Percentiles rank a stretch among this genome's conserved stretches.
Evolutionary conservation across 169 alveolate species (phyloP).

Genomic region (Plasmodium billcollinsi): DNA sequence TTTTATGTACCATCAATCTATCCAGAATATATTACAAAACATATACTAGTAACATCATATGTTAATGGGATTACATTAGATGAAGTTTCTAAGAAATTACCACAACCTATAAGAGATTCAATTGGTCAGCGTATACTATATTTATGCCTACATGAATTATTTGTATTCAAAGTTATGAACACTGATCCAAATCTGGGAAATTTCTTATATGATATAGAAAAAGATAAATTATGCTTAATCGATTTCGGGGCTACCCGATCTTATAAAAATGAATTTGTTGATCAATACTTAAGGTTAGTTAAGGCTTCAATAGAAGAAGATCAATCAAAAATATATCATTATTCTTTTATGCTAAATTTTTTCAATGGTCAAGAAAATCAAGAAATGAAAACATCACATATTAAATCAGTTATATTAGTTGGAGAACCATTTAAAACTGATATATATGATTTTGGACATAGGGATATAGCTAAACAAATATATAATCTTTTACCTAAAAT

Average conservation of each 20-base stretch:
- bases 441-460: constrained; percentile 80
- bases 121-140: constrained; percentile 87
- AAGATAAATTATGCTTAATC: constrained; percentile 86
- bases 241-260: constrained; percentile 93
- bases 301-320: constrained; percentile 83
- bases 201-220: constrained; percentile 85
- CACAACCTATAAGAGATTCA: constrained; percentile 84
- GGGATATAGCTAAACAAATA: constrained; percentile 77
- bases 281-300: constrained; percentile 87
- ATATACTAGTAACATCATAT: constrained; percentile 81
- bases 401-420: constrained; percentile 84
- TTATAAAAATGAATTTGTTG: constrained; percentile 86
- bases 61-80: constrained; percentile 81
- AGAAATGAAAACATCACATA: constrained; percentile 89
- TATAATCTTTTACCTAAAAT: constrained; percentile 85
- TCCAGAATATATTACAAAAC: constrained; percentile 79
- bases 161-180: constrained; percentile 90
- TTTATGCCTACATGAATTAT: constrained; percentile 89
- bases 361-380: constrained; percentile 88
- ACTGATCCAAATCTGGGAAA: constrained; percentile 95
- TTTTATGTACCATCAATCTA: constrained; percentile 84
- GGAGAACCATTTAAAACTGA: constrained; percentile 87
- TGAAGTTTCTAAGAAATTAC: constrained; percentile 60
- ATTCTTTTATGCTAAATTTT: constrained; percentile 85
- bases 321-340: constrained; percentile 72